Evolutionary conservation across 768 basidiomycete species (phyloP), one percentile per base, ranked within the genome.

Genomic region (Suillus cothurnatus): DNA sequence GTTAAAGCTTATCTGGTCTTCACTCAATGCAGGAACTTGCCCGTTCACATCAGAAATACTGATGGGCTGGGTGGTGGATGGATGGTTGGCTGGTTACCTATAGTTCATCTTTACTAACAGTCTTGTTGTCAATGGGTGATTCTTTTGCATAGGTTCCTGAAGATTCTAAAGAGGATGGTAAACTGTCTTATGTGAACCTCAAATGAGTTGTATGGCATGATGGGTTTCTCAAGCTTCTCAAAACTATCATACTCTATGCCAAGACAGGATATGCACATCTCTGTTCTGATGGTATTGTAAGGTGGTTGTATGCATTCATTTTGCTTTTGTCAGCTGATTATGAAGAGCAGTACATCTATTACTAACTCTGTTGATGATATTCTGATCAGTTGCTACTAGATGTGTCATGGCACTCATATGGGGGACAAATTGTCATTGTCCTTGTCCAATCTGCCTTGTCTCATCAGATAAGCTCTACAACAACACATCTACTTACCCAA

Each of bases 271-370:
- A 52, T 15, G n/a, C 36, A 14, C 34, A 57, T 21, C 19, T 26
- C 21, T 81, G 78, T 67, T 76, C 70, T 8, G 78, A 81, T 65
- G 68, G 62, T 0, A 67, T 77, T 14, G 6, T 60, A 1, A 75
- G 73, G 0, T 66, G 38, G 19, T 61, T 83, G 0, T 82, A 70
- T 61, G 80, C 79, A 12, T 55, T 76, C 31, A 72, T 82, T 36
- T 56, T 80, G 0, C 78, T 81, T 11, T 62, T 81, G 2, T 77
- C 76, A 11, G 74, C 80, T 34, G 81, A 83, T 47, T 84, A 81
- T 66, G 78, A 82, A 64, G 81, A 84, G 71, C 77, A 78, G 81
- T 82, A 74, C n/a, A 78, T 23, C 9, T 77, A 65, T 61, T 75
- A 3, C 76, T 81, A 14, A 74, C 73, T 23, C 61, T n/a, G n/a